Percentiles rank a stretch among this genome's conserved stretches.
Evolutionary conservation across 306 rosid species (phyloP).

Genomic region (Fragaria iinumae): DNA sequence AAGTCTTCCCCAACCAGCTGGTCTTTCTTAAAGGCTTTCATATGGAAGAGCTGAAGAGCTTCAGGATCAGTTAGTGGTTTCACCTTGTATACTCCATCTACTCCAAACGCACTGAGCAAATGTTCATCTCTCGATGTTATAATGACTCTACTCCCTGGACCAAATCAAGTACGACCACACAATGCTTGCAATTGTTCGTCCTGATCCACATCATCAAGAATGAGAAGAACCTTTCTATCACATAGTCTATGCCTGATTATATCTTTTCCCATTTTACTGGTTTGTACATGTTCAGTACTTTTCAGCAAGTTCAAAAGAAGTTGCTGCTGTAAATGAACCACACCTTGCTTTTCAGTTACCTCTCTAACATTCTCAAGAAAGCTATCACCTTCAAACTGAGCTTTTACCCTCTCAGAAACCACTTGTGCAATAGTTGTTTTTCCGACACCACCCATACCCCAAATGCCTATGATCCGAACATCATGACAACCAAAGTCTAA

Average conservation of each 20-base stretch:
- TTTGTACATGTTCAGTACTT: not conserved
- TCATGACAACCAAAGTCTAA: not conserved
- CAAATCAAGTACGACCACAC: conserved; percentile 4
- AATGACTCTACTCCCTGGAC: conserved; percentile 17
- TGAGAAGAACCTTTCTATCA: conserved; percentile 5
- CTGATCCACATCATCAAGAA: conserved; percentile 23
- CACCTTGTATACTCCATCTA: not conserved
- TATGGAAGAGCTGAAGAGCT: too few species aligned
- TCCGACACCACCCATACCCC: too few species aligned
- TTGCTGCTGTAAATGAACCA: not conserved
- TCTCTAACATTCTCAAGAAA: conserved; percentile 19
- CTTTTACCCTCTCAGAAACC: not conserved
- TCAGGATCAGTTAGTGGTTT: not conserved
- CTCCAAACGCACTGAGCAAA: conserved; percentile 6
- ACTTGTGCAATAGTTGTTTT: not conserved
- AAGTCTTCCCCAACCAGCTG: not conserved
- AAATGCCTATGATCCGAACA: conserved; percentile 9
- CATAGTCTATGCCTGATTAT: not conserved
- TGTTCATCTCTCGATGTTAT: conserved; percentile 19
- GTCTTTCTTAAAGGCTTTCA: not conserved
- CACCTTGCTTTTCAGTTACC: not conserved
- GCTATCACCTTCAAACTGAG: conserved; percentile 4
- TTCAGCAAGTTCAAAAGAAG: not conserved
- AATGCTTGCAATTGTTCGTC: conserved; percentile 9
- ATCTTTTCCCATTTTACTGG: not conserved